Conservation (phyloP, 208 protist genomes). For the Crithidia acanthocephali region DNA sequence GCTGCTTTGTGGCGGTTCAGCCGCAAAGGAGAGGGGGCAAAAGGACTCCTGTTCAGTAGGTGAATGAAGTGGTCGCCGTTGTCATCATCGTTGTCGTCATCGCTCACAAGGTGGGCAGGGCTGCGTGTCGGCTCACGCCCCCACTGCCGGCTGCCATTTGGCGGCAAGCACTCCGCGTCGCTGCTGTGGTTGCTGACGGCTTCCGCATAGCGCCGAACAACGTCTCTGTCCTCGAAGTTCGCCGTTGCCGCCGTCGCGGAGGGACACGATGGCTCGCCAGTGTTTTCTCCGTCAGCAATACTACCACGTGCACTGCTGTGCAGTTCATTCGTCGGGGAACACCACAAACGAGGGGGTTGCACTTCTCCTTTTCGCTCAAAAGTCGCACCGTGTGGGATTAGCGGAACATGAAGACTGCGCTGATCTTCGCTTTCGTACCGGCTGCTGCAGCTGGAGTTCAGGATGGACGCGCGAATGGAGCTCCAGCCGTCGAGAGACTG, state of each 20-base stretch:
- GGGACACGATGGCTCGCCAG: not conserved
- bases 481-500: not conserved
- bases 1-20: not conserved
- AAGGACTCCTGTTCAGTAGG: conserved; percentile 1
- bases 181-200: not conserved
- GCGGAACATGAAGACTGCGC: not conserved
- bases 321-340: not conserved
- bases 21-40: not conserved
- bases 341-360: not conserved
- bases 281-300: not conserved
- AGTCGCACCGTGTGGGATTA: not conserved
- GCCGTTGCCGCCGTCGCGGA: not conserved
- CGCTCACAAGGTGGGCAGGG: not conserved
- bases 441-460: conserved; percentile 4
- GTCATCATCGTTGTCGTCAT: not conserved
- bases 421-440: not conserved
- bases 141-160: not conserved
- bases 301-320: not conserved
- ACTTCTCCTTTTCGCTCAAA: not conserved
- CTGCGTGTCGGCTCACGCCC: conserved; percentile 1
- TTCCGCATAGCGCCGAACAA: not conserved
- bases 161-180: not conserved
- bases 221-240: not conserved
- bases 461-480: not conserved
- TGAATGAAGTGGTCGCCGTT: not conserved